Conservation (phyloP, 163 green algal genomes). For the Volvox carteri region DNA sequence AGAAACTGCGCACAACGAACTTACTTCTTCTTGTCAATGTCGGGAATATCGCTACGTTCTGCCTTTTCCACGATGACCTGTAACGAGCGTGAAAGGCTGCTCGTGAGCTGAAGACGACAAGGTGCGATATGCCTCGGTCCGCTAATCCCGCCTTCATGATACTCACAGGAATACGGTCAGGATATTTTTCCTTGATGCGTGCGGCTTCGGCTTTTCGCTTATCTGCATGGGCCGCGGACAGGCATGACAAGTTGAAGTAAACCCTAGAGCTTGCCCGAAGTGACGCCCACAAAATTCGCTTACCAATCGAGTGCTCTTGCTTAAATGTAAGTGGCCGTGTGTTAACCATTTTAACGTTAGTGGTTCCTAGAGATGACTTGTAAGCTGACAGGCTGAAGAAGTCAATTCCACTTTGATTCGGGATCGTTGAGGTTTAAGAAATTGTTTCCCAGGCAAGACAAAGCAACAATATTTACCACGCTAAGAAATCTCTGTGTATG, state of each 20-base stretch:
- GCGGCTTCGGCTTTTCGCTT: conserved; percentile 94
- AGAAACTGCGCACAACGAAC: too few relatives aligned
- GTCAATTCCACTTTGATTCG: background rate
- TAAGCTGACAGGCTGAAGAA: background rate
- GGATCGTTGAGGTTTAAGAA: too few relatives aligned
- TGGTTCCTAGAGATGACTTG: background rate
- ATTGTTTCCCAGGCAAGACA: too few relatives aligned
- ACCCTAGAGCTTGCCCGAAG: conserved; percentile 1
- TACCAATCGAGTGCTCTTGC: conserved; percentile 95
- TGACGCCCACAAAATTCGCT: conserved; percentile 29
- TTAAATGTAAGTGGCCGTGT: conserved; percentile 83
- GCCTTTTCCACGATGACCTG: conserved; percentile 99
- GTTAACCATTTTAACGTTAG: conserved; percentile 46
- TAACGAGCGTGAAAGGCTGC: background rate
- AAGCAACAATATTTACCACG: too few relatives aligned
- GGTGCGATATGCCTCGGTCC: conserved; percentile 2
- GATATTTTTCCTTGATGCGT: conserved; percentile 99
- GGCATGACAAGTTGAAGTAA: background rate
- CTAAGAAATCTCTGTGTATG: too few relatives aligned
- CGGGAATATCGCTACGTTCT: conserved; percentile 96
- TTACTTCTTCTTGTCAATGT: conserved; percentile 99
- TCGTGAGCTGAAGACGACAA: background rate
- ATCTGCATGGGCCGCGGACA: conserved; percentile 77
- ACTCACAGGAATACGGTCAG: conserved; percentile 96
- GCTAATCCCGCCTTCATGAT: background rate